Evolutionary conservation across 306 rosid species (phyloP), one percentile per base, ranked within the genome.

Genomic region (Nissolia schottii): DNA sequence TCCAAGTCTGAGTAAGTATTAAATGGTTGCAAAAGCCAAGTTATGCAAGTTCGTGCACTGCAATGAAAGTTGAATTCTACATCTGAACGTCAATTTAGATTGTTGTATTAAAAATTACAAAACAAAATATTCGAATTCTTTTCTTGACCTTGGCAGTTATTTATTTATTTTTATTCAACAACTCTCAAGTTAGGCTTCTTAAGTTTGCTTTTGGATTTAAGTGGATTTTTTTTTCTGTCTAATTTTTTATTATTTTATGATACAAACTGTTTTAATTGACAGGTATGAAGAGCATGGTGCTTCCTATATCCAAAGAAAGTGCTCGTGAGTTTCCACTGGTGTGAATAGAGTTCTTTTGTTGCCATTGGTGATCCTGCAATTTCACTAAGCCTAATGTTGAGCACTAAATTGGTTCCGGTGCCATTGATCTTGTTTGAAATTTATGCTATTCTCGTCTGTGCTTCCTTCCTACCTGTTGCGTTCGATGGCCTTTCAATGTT

Each of bases 231-330:
- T n/a, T n/a, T n/a, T n/a, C n/a, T n/a, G n/a, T n/a, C n/a, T n/a
- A n/a, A n/a, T n/a, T n/a, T n/a, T n/a, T n/a, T n/a, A n/a, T n/a
- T n/a, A n/a, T n/a, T 5, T n/a, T 70, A 18, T 19, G 23, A 31
- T 70, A 3, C 66, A 40, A 34, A 22, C 12, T 29, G 3, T 27
- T 29, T 58, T 10, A 73, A 71, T 70, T 41, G 61, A 75, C 72
- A 90, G 96, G 91, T 90, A 84, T n/a, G 96, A 90, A 76, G 96
- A 90, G 80, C 96, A 90, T 38, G 96, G 96, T 16, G 92, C 96
- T 73, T 84, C 96, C 15, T 90, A 85, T 32, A 70, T 90, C 65
- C 96, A 87, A 67, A 84, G 96, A 84, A 90, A 90, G 64, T 90
- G 92, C 82, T 88, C 96, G 2, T 90, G 77, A 80, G 61, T 9